Evolutionary conservation across 2,329 filamentous ascomycete genomes (phyloP).

Genomic region (Fusarium sp.): DNA sequence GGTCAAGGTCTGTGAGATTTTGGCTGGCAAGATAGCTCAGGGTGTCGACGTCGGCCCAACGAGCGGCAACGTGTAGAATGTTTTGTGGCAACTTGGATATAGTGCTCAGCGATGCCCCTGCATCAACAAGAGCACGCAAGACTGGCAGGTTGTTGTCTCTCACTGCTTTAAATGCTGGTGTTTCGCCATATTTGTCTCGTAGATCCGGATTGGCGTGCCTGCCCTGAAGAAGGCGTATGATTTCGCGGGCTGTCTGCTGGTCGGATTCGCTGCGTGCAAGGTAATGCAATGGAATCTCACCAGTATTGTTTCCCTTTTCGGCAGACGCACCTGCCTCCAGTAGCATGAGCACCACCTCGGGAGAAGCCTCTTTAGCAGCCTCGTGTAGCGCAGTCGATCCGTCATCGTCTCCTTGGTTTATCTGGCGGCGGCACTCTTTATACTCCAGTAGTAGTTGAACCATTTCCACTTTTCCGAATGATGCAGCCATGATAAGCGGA

Average conservation of each 20-base stretch:
- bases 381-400: background rate
- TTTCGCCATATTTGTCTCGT: rapidly evolving
- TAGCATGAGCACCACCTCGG: conserved; percentile 7
- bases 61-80: rapidly evolving
- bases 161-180: rapidly evolving
- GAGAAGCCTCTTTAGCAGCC: rapidly evolving
- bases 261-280: rapidly evolving
- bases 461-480: rapidly evolving
- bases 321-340: conserved; percentile 24
- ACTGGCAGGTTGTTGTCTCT: rapidly evolving
- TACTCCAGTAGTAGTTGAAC: background rate
- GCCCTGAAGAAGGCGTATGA: background rate
- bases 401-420: rapidly evolving
- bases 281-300: rapidly evolving
- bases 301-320: rapidly evolving
- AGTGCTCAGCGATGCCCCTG: background rate
- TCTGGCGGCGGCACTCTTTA: background rate
- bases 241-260: rapidly evolving
- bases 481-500: background rate
- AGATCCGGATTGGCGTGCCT: background rate
- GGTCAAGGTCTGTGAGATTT: background rate
- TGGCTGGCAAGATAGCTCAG: background rate
- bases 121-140: background rate
- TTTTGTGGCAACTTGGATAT: rapidly evolving
- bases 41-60: rapidly evolving